phyloP scores from a whole-genome alignment of 2,329 filamentous ascomycete species.

The Gremmenia infestans region DNA sequence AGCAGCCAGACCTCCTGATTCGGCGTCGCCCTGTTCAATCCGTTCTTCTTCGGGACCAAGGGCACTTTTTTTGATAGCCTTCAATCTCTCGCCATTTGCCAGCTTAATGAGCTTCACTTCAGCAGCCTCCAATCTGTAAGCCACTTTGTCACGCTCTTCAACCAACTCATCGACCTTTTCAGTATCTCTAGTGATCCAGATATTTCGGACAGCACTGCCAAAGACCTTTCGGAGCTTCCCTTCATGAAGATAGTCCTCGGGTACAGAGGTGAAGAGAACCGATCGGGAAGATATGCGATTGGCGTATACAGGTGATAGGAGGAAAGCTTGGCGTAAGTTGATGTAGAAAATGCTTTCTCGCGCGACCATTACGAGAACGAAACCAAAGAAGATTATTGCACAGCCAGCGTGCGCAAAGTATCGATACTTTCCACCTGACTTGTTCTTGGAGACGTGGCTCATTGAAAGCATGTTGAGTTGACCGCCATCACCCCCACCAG shows the following conservation, averaged over 20 bases:
- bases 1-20: conserved; percentile 66
- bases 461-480: conserved; percentile 78
- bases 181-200: conserved; percentile 80
- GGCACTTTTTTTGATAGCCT: conserved; percentile 59
- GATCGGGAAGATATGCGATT: conserved; percentile 85
- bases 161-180: conserved; percentile 76
- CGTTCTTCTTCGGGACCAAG: conserved; percentile 36
- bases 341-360: conserved; percentile 88
- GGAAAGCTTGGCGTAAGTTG: conserved; percentile 87
- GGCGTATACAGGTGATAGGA: conserved; percentile 78
- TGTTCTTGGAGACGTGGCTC: conserved; percentile 60
- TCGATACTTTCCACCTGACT: conserved; percentile 49
- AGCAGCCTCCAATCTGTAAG: conserved; percentile 77
- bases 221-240: conserved; percentile 75
- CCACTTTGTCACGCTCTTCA: conserved; percentile 72
- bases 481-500: conserved; percentile 58
- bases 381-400: conserved; percentile 78
- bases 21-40: conserved; percentile 52
- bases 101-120: conserved; percentile 80
- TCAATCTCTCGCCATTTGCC: conserved; percentile 67
- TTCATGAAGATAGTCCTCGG: conserved; percentile 70
- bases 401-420: conserved; percentile 80
- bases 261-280: conserved; percentile 83
- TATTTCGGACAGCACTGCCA: conserved; percentile 70
- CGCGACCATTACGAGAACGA: conserved; percentile 83